These are phyloP conservation scores for Atractiella rhizophila DNA, from an alignment of 768 basidiomycete species.

Conservation along the genomic window DNA sequence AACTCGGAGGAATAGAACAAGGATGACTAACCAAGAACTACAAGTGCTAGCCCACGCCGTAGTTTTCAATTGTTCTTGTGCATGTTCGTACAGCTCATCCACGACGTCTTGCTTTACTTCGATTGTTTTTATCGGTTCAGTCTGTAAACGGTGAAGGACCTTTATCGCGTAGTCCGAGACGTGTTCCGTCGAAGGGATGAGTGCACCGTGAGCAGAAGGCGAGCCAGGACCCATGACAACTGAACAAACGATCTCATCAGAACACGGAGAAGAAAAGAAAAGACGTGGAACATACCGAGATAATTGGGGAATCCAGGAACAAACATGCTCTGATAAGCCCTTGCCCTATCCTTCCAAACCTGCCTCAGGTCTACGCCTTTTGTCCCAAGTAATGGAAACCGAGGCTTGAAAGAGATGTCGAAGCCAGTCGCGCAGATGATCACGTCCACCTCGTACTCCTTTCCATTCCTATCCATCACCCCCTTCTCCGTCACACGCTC, in stretches of 20 bases:
- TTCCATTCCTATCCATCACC: slow-evolving; percentile 4
- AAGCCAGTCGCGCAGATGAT: slow-evolving; percentile 14
- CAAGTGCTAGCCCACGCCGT: slow-evolving; percentile 2
- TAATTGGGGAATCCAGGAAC: slow-evolving; percentile 8
- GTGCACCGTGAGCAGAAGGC: slow-evolving; percentile 1
- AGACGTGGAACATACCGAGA: background rate
- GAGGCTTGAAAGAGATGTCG: slow-evolving; percentile 7
- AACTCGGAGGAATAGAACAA: too few species aligned
- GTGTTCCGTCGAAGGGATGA: slow-evolving; percentile 2
- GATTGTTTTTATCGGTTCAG: slow-evolving; percentile 1
- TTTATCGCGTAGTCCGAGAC: slow-evolving; percentile 5
- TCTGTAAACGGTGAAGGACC: slow-evolving; percentile 2
- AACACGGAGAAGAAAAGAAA: background rate
- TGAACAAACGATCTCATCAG: background rate
- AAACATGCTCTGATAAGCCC: slow-evolving; percentile 2
- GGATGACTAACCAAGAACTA: slow-evolving; percentile 1
- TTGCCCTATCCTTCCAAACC: slow-evolving; percentile 1
- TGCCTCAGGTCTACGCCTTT: slow-evolving; percentile 1
- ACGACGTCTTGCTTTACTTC: background rate
- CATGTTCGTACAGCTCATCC: slow-evolving; percentile 1
- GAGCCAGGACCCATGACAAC: slow-evolving; percentile 5
- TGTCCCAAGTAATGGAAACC: slow-evolving; percentile 5
- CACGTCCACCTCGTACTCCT: slow-evolving; percentile 6
- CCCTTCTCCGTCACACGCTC: slow-evolving; percentile 2
- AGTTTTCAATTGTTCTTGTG: background rate